Evolutionary conservation across 1,284 basidiomycete species (phyloP), one percentile per base, ranked within the genome.

Genomic region (Ustilago curta): DNA sequence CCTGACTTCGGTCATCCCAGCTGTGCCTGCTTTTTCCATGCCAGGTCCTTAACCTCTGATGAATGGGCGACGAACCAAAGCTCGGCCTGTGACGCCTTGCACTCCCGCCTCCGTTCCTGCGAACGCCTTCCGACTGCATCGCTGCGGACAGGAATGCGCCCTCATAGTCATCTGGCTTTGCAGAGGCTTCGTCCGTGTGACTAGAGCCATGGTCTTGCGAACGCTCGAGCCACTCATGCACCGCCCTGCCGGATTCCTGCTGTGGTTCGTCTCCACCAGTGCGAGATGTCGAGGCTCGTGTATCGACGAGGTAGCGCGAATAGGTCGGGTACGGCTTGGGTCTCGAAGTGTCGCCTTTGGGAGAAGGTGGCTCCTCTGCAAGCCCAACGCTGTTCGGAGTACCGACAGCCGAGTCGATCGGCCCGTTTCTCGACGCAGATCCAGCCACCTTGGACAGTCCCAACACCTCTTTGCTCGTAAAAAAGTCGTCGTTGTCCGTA

Each of bases 1-100:
- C 81, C n/a, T 86, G 62, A 48, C 63, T 60, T 8, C 72, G 45
- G 31, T 75, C 86, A 47, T 86, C 84, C 29, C 73, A 71, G 66
- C 79, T 55, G 43, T 70, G 31, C 19, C 61, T 59, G 35, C 62
- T 59, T 23, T 64, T 48, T 8, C 52, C 65, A 43, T 64, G 64
- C 56, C 55, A 59, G 6, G 47, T 59, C 12, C 70, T 32, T 23
- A 72, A 21, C 31, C 70, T 57, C 0, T 66, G 55, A 32, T 66
- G 69, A 18, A 71, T 53, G 1, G 56, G 69, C 19, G 55, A 59
- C 9, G 69, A 57, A 4, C 69, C 63, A 25, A 66, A 71, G 32
- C 59, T 66, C 19, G 55, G 48, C n/a, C 64, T 29, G n/a, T 63
- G 70, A 14, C 19, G 14, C 12, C 32, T 50, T n/a, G 21, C 45